Percentiles rank a stretch among this genome's conserved stretches.
Conservation (phyloP, 2,329 filamentous ascomycete genomes). For the Ophiocordyceps camponoti-floridani region DNA sequence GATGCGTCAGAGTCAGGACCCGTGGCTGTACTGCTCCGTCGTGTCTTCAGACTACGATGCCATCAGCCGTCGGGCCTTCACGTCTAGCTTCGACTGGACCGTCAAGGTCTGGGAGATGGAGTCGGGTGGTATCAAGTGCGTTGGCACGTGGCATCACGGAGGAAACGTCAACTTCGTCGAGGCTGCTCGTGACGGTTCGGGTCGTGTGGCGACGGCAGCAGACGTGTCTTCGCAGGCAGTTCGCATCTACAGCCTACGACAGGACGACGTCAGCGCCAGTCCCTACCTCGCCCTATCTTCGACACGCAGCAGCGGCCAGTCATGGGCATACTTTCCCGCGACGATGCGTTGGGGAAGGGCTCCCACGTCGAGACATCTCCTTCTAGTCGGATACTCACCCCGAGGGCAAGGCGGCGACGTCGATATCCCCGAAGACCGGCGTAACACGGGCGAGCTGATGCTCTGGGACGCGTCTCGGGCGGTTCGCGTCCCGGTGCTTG, state of each 20-base stretch:
- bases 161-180: constrained; percentile 46
- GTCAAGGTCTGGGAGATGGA: constrained; percentile 43
- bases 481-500: constrained; percentile 26
- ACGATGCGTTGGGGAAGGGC: constrained; percentile 43
- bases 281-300: constrained; percentile 22
- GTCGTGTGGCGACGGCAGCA: constrained; percentile 39
- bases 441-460: constrained; percentile 39
- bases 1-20: constrained; percentile 40
- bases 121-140: constrained; percentile 19
- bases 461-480: constrained; percentile 34
- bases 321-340: constrained; percentile 45
- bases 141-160: constrained; percentile 33
- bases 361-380: constrained; percentile 25
- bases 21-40: constrained; percentile 46
- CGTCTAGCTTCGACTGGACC: constrained; percentile 42
- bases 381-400: constrained; percentile 46
- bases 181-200: constrained; percentile 26
- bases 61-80: constrained; percentile 28
- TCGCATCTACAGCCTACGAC: constrained; percentile 33
- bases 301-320: constrained; percentile 19
- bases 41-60: constrained; percentile 40
- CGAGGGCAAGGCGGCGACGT: constrained; percentile 34
- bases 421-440: constrained; percentile 39
- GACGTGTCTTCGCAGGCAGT: constrained; percentile 36
- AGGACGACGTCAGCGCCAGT: constrained; percentile 16